Evolutionary conservation across 768 basidiomycete species (phyloP), one percentile per base, ranked within the genome.

Genomic region (Sarcodon sp.): DNA sequence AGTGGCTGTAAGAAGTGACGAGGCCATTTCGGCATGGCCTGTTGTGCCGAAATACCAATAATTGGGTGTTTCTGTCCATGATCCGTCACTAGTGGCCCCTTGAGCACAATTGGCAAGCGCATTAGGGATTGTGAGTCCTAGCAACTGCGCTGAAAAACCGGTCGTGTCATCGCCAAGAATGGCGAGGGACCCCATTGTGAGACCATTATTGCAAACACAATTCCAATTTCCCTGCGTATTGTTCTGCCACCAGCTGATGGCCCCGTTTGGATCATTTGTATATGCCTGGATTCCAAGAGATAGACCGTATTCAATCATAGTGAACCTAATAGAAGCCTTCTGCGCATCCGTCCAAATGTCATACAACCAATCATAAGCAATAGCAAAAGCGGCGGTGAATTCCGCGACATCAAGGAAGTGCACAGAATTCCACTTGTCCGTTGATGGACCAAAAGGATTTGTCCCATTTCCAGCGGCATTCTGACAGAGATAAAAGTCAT

Each of bases 371-470:
- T 99, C 96, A 57, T 98, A 99, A 1, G 83, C 94, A 53, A 92
- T 85, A 32, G 75, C 96, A 58, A 83, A 98, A 4, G 89, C 92
- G 21, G 84, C 79, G 13, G 80, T 80, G 54, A 96, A 72, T 64
- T 97, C 94, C n/a, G 83, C 93, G 15, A 77, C 69, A 61, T 94
- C 94, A 43, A 98, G 80, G 77, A 97, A 98, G 66, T 99, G 96
- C 1, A 43, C 53, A 5, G 80, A 71, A 66, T 98, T 96, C 96
- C 94, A 99, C 57, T 69, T 78, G 48, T 69, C 69, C 46, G 68
- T 68, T 47, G 65, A 64, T 3, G 77, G 70, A 15, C 91, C 91
- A 61, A 88, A 97, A 6, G 64, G 56, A 38, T 57, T 65, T 9
- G 80, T 68, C 50, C 77, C 71, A 55, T 87, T 83, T 6, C 85